Base-by-base conservation (phyloP, 495 filamentous ascomycete genomes). In the Clohesyomyces aquaticus region DNA sequence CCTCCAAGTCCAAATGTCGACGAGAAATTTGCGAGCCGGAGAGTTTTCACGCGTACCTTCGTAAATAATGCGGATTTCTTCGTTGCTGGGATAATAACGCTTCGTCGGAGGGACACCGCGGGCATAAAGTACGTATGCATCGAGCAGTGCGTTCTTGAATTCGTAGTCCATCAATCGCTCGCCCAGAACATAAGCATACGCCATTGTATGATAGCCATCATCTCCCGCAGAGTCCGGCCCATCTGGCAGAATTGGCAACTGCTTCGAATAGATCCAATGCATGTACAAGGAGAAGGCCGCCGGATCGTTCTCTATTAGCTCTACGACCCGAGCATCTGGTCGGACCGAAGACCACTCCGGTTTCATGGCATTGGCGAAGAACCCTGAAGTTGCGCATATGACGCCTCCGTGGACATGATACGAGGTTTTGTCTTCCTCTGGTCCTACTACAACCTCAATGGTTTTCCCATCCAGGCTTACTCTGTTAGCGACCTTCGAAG, bases 321-420 rank as follows among this genome's bases (percentile, higher is more conserved):
- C 62, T 21, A 65, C 25, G 2, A 65, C 8, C 0, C 61, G 32
- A 1, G 55, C 48, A 21, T 68, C 32, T 23, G 46, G 32, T 1
- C 55, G 41, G 16, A 22, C 19, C 2, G 35, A 42, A 1, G 38
- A 29, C 66, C 60, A 68, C 29, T 64, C 60, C 1, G 53, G 55
- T 22, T 63, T 68, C 60, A 64, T 59, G 19, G 61, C 66, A 23
- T 56, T 60, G 32, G 26, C 19, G 43, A 68, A 60, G 55, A 60
- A 68, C 14, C 18, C 38, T 4, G 60, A 60, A 8, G 49, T 50
- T 9, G 57, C 55, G 28, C 66, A 59, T 1, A 68, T 49, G 22
- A 56, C 51, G 10, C 8, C n/a, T 27, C 64, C 66, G 32, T 68
- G 66, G 4, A 68, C 43, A n/a, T 56, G n/a, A 49, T 60, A 64